Conservation (phyloP, 75 land plant species). For the Azolla pinnata region DNA sequence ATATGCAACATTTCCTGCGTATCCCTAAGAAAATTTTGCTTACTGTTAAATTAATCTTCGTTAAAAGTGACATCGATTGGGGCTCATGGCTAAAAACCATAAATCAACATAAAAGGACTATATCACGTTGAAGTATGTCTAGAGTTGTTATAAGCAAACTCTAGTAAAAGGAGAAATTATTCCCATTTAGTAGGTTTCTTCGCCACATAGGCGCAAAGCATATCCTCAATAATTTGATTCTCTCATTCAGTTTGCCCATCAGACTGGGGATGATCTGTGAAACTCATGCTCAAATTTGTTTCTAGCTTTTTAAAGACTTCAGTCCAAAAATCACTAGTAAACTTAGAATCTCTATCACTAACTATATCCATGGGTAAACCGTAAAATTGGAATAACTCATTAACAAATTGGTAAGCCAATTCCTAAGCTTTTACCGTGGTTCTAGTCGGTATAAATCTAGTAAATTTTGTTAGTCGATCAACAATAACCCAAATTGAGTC, state of each 20-base stretch:
- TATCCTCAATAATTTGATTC: slow-evolving; percentile 13
- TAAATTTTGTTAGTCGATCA: background rate
- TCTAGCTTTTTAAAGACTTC: background rate
- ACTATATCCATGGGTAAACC: slow-evolving; percentile 4
- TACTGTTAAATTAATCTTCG: too few relatives aligned
- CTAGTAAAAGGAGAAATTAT: slow-evolving; percentile 3
- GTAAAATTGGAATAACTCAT: background rate
- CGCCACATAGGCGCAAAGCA: slow-evolving; percentile 4
- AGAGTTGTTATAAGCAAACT: slow-evolving; percentile 27
- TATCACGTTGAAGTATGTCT: slow-evolving; percentile 8
- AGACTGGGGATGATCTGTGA: slow-evolving; percentile 15
- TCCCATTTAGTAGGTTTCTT: slow-evolving; percentile 14
- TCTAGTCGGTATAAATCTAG: slow-evolving; percentile 2
- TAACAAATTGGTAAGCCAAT: slow-evolving; percentile 2
- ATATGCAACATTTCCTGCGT: too few relatives aligned
- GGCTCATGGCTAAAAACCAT: slow-evolving; percentile 6
- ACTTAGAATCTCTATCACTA: background rate
- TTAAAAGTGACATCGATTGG: too few relatives aligned
- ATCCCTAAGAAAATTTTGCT: too few relatives aligned
- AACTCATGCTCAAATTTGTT: background rate
- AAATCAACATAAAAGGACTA: slow-evolving; percentile 11
- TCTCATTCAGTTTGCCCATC: slow-evolving; percentile 16
- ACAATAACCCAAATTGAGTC: slow-evolving; percentile 7
- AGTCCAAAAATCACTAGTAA: slow-evolving; percentile 5
- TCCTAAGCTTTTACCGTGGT: background rate